Evolutionary conservation across 768 basidiomycete species (phyloP), one percentile per base, ranked within the genome.

Genomic region (Termitomyces eurrhizus): DNA sequence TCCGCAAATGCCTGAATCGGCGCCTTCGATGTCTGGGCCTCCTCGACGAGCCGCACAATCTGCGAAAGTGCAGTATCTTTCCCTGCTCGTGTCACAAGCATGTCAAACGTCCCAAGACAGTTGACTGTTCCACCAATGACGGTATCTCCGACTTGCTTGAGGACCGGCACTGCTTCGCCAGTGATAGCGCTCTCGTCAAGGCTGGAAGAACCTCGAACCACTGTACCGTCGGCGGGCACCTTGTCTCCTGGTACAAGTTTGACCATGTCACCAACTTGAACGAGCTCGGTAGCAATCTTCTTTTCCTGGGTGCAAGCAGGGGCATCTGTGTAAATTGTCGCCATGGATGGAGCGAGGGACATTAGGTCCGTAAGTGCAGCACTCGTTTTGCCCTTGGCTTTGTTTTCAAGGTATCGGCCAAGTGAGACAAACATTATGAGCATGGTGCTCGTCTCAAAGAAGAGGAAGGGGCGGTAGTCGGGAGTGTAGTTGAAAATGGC

Each of bases 361-460:
- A 98, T 97, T 56, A 99, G 83, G 70, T 98, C 95, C 4, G 95
- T 97, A 33, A 99, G 82, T 2, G 97, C 97, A 1, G 95, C 95
- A 46, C 93, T 95, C 2, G 97, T 98, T 75, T 92, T 92, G 35
- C 97, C 96, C 74, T 98, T 98, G 51, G 97, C 97, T 58, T 88
- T 84, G 75, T 98, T 98, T 77, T 98, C 97, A 52, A 98, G 83
- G 75, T 89, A 97, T 29, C 97, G 87, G 5, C 97, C 97, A 14
- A 98, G 83, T 2, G 93, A 95, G 67, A 98, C 90, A 72, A 99
- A 98, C 77, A 89, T 92, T 81, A 99, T 89, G 62, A 99, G 79
- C 97, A 98, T 98, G 21, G 97, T 97, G 69, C 93, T 97, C 1
- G 97, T 98, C 75, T 99, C 97, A 77, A 98, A 98, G 76, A 98